phyloP scores from a whole-genome alignment of 345 rosid species.

The Euphorbia peplus region DNA sequence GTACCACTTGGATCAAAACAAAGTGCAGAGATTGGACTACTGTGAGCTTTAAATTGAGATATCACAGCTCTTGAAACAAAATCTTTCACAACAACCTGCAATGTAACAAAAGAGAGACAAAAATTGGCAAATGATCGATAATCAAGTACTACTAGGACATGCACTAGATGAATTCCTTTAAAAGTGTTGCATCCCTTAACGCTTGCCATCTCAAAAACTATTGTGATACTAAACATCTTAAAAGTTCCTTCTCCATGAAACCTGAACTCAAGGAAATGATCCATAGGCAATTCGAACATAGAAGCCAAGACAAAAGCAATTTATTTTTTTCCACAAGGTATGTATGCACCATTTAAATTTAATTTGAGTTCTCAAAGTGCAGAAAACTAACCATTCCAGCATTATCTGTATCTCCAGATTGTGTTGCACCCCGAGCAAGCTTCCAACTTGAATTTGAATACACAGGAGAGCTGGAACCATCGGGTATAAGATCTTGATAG shows the following conservation, averaged over 20 bases:
- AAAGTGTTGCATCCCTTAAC: not conserved
- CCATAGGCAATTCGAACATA: not conserved
- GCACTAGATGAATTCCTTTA: not conserved
- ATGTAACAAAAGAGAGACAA: constrained; percentile 18
- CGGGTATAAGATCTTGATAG: constrained; percentile 80
- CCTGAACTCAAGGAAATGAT: constrained; percentile 11
- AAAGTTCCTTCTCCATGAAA: not conserved
- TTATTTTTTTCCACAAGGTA: not conserved
- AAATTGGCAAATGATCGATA: not conserved
- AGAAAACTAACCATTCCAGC: constrained; percentile 83
- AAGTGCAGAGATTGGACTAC: constrained; percentile 91
- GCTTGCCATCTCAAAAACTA: constrained; percentile 11
- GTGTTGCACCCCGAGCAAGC: constrained; percentile 56
- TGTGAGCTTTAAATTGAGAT: constrained; percentile 91
- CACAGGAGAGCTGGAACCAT: constrained; percentile 65
- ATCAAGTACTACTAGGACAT: not conserved
- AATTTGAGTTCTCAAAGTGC: constrained; percentile 15
- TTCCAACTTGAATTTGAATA: constrained; percentile 80
- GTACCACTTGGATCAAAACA: constrained; percentile 98
- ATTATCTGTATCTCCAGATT: constrained; percentile 65
- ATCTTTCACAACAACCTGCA: constrained; percentile 94
- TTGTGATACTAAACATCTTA: not conserved
- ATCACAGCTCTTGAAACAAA: constrained; percentile 74
- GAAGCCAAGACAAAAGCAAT: constrained; percentile 11
- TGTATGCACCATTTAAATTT: constrained; percentile 1